Evolutionary conservation across 768 basidiomycete genomes (phyloP).

Genomic region (Suillus clintonianus): DNA sequence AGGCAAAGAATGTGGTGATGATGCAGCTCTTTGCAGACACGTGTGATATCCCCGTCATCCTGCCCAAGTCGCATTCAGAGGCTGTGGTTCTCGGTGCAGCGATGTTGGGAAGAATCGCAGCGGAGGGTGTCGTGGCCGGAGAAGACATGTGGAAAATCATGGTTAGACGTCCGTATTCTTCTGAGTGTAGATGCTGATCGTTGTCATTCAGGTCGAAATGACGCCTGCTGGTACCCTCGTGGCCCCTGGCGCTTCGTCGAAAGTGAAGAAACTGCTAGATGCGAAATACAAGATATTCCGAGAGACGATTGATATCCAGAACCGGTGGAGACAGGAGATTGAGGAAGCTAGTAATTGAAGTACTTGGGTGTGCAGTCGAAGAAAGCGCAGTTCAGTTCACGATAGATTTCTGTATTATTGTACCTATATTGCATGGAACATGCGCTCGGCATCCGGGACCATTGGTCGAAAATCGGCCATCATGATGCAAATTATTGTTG

Average conservation of each 20-base stretch:
- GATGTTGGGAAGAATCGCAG: conserved; percentile 90
- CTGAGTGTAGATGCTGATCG: background rate
- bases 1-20: conserved; percentile 85
- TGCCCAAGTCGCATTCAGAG: conserved; percentile 73
- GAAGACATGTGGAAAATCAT: conserved; percentile 88
- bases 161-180: conserved; percentile 45
- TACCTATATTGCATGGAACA: background rate
- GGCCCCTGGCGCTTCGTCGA: conserved; percentile 56
- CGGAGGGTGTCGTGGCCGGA: conserved; percentile 57
- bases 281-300: conserved; percentile 95
- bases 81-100: conserved; percentile 93
- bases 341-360: conserved; percentile 49
- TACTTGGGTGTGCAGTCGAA: background rate
- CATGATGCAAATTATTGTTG: too few relatives aligned
- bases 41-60: conserved; percentile 78
- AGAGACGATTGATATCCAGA: conserved; percentile 90
- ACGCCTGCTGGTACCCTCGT: conserved; percentile 80
- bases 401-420: conserved; percentile 4
- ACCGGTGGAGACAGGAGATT: conserved; percentile 81
- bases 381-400: background rate
- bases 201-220: conserved; percentile 76
- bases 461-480: background rate
- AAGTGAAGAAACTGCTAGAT: conserved; percentile 76
- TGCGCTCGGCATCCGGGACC: background rate
- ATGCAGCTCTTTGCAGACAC: conserved; percentile 91